These are phyloP conservation scores for Hyphopichia fennica DNA, from an alignment of 1,139 yeast genomes.

Conservation along the genomic window DNA sequence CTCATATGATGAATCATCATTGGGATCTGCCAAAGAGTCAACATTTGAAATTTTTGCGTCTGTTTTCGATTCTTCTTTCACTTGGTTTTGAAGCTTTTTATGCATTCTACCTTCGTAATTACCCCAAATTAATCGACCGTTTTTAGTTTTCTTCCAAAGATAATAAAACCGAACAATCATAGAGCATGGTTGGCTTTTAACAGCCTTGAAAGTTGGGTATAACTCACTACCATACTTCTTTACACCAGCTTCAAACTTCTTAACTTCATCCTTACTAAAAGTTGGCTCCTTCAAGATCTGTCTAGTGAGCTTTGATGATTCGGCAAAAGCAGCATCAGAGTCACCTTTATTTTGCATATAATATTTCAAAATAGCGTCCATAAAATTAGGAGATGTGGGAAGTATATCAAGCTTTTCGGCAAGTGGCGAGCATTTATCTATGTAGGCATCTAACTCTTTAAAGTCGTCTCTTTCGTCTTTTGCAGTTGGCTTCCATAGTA, in stretches of 20 bases:
- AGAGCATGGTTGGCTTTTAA: conserved; percentile 66
- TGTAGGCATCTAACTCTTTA: conserved; percentile 49
- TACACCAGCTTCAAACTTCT: conserved; percentile 75
- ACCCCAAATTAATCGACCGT: conserved; percentile 82
- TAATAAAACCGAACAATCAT: conserved; percentile 86
- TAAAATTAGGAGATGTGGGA: conserved; percentile 67
- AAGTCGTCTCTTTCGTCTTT: conserved; percentile 31
- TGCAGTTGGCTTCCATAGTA: conserved; percentile 64
- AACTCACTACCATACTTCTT: conserved; percentile 75
- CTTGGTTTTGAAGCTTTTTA: conserved; percentile 45
- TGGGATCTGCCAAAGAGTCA: conserved; percentile 56
- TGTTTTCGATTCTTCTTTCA: conserved; percentile 27
- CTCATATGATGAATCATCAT: conserved; percentile 73
- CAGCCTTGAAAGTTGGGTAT: conserved; percentile 67
- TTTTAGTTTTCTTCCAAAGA: conserved; percentile 83
- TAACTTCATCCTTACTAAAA: conserved; percentile 60
- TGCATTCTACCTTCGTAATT: conserved; percentile 71
- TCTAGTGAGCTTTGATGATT: conserved; percentile 48
- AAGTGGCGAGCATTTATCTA: conserved; percentile 53
- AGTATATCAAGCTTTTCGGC: conserved; percentile 55
- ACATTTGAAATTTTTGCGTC: conserved; percentile 12
- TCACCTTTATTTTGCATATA: conserved; percentile 56
- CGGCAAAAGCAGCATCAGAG: conserved; percentile 41
- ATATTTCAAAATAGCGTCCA: conserved; percentile 66
- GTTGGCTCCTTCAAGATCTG: conserved; percentile 72